A percentile compares a stretch with the other conserved stretches of the same genome.
phyloP scores from a whole-genome alignment of 768 basidiomycete genomes.

The Rhizopogon roseolus region DNA sequence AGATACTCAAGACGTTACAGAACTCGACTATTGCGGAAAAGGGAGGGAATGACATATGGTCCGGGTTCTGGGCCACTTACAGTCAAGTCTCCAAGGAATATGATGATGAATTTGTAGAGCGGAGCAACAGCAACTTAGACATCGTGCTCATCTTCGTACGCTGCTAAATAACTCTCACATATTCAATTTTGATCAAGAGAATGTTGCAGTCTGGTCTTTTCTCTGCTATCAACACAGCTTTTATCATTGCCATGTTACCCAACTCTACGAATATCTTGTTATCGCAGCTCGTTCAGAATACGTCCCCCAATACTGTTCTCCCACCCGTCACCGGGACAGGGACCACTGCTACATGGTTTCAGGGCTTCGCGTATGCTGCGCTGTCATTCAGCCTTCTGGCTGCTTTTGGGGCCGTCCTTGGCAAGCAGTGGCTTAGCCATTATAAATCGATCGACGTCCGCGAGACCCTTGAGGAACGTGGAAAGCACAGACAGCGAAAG shows the following conservation, averaged over 20 bases:
- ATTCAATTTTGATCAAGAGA: background rate
- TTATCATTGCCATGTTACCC: conserved; percentile 2
- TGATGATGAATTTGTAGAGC: conserved; percentile 14
- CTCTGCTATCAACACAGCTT: background rate
- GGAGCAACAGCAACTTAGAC: conserved; percentile 13
- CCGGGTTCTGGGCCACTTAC: conserved; percentile 12
- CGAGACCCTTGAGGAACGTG: conserved; percentile 3
- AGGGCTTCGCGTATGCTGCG: conserved; percentile 13
- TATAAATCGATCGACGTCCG: conserved; percentile 5
- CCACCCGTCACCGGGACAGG: background rate
- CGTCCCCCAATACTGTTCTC: background rate
- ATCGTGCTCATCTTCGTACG: conserved; percentile 19
- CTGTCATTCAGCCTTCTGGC: conserved; percentile 16
- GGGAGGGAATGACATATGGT: background rate
- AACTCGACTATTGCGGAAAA: background rate
- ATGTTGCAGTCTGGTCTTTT: conserved; percentile 3
- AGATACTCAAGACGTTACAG: background rate
- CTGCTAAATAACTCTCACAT: background rate
- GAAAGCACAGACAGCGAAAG: background rate
- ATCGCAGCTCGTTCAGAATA: conserved; percentile 4
- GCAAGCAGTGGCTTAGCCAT: conserved; percentile 11
- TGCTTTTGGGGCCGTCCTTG: conserved; percentile 15
- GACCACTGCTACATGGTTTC: conserved; percentile 4
- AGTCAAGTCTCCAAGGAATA: conserved; percentile 8
- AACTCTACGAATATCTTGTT: no score